These are phyloP conservation scores for Podaxis carcinomalis DNA, from an alignment of 768 basidiomycete species.

Conservation along the genomic window DNA sequence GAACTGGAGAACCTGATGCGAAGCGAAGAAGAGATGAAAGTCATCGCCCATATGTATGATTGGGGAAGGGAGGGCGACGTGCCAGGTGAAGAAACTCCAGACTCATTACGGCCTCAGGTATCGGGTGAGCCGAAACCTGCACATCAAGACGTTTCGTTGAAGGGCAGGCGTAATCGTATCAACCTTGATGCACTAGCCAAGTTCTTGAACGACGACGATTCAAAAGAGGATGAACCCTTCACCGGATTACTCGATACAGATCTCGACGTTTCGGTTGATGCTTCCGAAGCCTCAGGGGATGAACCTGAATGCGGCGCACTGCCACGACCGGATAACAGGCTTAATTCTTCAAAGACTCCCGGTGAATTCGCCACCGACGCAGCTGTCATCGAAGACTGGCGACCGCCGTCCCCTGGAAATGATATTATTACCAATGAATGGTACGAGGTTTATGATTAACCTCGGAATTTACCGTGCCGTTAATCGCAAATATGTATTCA, in stretches of 20 bases:
- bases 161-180: constrained; percentile 33
- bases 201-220: constrained; percentile 38
- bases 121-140: constrained; percentile 8
- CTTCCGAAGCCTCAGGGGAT: constrained; percentile 13
- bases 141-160: not conserved
- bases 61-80: constrained; percentile 24
- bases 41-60: constrained; percentile 31
- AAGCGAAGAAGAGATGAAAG: constrained; percentile 44
- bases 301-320: not conserved
- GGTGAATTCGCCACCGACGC: constrained; percentile 14
- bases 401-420: constrained; percentile 27
- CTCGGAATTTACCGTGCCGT: not conserved
- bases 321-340: not conserved
- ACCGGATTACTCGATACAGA: constrained; percentile 14
- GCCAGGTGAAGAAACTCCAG: constrained; percentile 11
- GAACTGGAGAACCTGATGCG: constrained; percentile 64
- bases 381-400: constrained; percentile 44
- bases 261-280: constrained; percentile 11
- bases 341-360: not conserved
- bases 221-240: constrained; percentile 19
- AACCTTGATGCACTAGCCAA: constrained; percentile 53
- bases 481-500: not conserved
- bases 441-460: constrained; percentile 38
- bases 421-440: constrained; percentile 16
- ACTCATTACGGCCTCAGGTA: constrained; percentile 10